Evolutionary conservation across 2,329 filamentous ascomycete genomes (phyloP), one percentile per base, ranked within the genome.

Genomic region (Cadophora sp.): DNA sequence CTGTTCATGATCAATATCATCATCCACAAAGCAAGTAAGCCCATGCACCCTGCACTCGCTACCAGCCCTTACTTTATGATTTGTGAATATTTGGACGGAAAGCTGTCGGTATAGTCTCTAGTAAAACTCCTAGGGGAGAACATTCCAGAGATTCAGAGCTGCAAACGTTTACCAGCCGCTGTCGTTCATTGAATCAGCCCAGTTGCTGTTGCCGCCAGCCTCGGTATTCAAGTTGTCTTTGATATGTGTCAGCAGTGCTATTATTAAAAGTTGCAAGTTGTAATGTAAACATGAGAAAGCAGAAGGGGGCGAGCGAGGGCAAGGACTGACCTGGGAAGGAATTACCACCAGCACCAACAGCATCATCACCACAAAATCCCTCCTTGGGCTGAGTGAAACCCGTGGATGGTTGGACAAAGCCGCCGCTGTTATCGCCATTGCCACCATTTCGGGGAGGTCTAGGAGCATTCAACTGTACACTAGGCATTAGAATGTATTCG

Each of bases 381-480:
- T 37, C 19, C 8, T 19, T 6, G 22, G 31, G 19, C 29, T 58
- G 53, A 4, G 29, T n/a, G 8, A 37, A 58, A 5, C 53, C 53
- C n/a, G 16, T 4, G n/a, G 27, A 22, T 22, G 29, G 29, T 37
- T 58, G 53, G 6, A 37, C 27, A 22, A 58, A 58, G 8, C 37
- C 43, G n/a, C 48, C n/a, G n/a, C n/a, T n/a, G n/a, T n/a, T n/a
- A n/a, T n/a, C 62, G 11, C 48, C 62, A 14, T 11, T 40, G 34
- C 43, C 64, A 53, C 58, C 56, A 56, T 62, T 58, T 7, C 67
- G 67, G 37, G 62, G 43, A 46, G 67, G 63, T 43, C 67, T 59
- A 31, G 67, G 67, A 55, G 67, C 63, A 51, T 63, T 68, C 40
- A 40, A 27, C 67, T 68, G 29, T 14, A 31, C 16, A 9, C 27